A percentile compares a stretch with the other conserved stretches of the same genome.
Evolutionary conservation across 2,329 filamentous ascomycete genomes (phyloP).

Genomic region (Hymenotorrendiella dingleyae): DNA sequence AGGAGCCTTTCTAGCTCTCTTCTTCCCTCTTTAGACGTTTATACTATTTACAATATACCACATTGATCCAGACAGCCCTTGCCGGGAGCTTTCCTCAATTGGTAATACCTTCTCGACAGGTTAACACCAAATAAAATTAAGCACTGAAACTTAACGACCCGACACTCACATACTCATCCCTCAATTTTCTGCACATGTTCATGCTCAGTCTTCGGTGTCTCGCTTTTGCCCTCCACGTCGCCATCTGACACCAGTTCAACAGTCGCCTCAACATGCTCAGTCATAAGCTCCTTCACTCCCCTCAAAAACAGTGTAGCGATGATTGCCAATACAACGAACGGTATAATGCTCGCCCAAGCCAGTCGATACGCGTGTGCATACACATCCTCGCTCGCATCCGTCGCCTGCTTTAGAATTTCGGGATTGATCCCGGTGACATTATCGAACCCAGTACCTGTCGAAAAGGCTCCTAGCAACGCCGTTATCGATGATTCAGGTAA

Average conservation of each 20-base stretch:
- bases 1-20: too few relatives aligned
- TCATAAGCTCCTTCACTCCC: slow-evolving; percentile 46
- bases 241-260: slow-evolving; percentile 34
- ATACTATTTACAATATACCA: too few relatives aligned
- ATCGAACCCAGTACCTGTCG: slow-evolving; percentile 29
- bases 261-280: slow-evolving; percentile 47
- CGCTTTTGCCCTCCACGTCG: slow-evolving; percentile 3
- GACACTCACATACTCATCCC: too few relatives aligned
- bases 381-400: slow-evolving; percentile 36
- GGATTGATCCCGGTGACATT: slow-evolving; percentile 34
- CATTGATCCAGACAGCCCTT: too few relatives aligned
- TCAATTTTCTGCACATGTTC: too few relatives aligned
- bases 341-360: slow-evolving; percentile 45
- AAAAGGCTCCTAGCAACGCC: slow-evolving; percentile 36
- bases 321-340: slow-evolving; percentile 45
- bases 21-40: too few relatives aligned
- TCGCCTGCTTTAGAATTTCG: slow-evolving; percentile 34
- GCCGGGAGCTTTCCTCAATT: too few relatives aligned
- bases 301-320: slow-evolving; percentile 39
- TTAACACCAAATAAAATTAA: too few relatives aligned
- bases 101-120: too few relatives aligned
- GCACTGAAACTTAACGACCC: too few relatives aligned
- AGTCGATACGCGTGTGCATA: slow-evolving; percentile 44
- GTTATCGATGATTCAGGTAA: slow-evolving; percentile 35
- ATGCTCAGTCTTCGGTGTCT: too few relatives aligned